These are phyloP conservation scores for Fusarium miscanthi DNA, from an alignment of 2,329 filamentous ascomycete species.

Conservation along the genomic window DNA sequence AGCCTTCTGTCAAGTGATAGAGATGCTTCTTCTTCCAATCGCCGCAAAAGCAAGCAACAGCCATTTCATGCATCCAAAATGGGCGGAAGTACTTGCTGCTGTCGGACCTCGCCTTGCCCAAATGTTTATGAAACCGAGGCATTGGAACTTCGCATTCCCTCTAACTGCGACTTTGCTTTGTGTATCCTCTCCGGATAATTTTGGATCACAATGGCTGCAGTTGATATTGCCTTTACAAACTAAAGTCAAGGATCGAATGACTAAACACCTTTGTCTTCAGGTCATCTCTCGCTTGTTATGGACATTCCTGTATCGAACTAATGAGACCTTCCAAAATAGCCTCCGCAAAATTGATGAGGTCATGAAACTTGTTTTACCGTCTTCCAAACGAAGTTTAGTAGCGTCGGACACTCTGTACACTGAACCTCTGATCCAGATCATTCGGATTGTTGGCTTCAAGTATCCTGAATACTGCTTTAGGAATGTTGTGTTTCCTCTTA, in stretches of 20 bases:
- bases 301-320: constrained; percentile 91
- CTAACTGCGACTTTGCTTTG: constrained; percentile 89
- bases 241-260: constrained; percentile 84
- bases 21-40: constrained; percentile 86
- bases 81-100: constrained; percentile 84
- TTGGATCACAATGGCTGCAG: constrained; percentile 87
- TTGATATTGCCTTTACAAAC: constrained; percentile 81
- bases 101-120: constrained; percentile 83
- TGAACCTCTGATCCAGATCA: constrained; percentile 91
- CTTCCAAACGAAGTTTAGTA: constrained; percentile 81
- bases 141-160: constrained; percentile 91
- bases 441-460: constrained; percentile 93
- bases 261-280: constrained; percentile 83
- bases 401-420: constrained; percentile 86
- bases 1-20: constrained; percentile 92
- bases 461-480: constrained; percentile 94
- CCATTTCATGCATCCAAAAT: constrained; percentile 83
- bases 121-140: constrained; percentile 89
- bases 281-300: constrained; percentile 91
- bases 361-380: constrained; percentile 83
- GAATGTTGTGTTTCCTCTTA: constrained; percentile 91
- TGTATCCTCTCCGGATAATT: constrained; percentile 85
- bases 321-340: constrained; percentile 75
- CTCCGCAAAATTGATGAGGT: constrained; percentile 90
- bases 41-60: constrained; percentile 80